A percentile compares a stretch with the other conserved stretches of the same genome.
These are phyloP conservation scores for Lasiodiplodia hormozganensis DNA, from an alignment of 2,329 filamentous ascomycete genomes.

Conservation along the genomic window DNA sequence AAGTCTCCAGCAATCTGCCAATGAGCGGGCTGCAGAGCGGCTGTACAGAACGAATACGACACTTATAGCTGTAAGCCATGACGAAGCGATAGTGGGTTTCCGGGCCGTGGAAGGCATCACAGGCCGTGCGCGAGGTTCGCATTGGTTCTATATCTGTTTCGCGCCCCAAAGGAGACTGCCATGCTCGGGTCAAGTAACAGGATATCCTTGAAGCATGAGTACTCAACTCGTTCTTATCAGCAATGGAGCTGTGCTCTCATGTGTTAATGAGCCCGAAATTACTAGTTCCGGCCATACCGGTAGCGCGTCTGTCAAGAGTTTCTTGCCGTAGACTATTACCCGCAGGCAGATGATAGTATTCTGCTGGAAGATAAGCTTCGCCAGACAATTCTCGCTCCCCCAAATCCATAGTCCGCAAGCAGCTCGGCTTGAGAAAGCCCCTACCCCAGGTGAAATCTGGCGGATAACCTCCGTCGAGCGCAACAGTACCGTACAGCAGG, in stretches of 20 bases:
- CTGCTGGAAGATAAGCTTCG: too few relatives aligned
- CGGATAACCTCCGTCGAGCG: too few relatives aligned
- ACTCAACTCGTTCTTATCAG: not conserved
- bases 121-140: not conserved
- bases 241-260: not conserved
- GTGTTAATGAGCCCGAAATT: not conserved
- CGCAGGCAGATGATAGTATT: too few relatives aligned
- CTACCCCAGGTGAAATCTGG: too few relatives aligned
- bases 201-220: not conserved
- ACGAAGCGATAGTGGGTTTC: not conserved
- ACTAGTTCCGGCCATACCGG: not conserved
- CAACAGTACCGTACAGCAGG: too few relatives aligned
- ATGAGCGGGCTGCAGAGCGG: not conserved
- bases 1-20: not conserved
- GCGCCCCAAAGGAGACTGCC: not conserved
- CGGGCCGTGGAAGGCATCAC: not conserved
- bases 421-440: too few relatives aligned
- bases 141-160: not conserved
- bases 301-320: not conserved
- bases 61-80: not conserved
- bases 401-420: too few relatives aligned
- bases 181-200: not conserved
- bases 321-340: not conserved
- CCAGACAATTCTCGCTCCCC: too few relatives aligned
- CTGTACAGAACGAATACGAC: constrained; percentile 2